Evolutionary conservation across 768 basidiomycete species (phyloP).

Genomic region (Serendipita sp.): DNA sequence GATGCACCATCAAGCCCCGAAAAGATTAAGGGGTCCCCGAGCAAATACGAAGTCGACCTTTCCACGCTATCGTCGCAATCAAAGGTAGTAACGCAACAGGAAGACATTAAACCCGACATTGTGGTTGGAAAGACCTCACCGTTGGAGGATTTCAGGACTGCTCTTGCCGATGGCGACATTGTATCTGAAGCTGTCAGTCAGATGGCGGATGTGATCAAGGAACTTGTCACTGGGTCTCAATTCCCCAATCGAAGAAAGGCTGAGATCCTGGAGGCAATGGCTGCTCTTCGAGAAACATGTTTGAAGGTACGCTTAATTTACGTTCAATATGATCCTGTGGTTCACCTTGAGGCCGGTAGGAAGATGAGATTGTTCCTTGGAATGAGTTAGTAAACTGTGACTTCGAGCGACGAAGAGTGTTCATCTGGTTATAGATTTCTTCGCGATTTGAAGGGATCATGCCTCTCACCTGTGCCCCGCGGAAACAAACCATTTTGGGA

Average conservation of each 20-base stretch:
- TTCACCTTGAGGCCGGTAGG: constrained; percentile 23
- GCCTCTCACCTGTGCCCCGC: constrained; percentile 23
- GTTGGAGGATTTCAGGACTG: constrained; percentile 57
- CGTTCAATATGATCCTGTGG: neutral
- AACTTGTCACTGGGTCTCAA: constrained; percentile 44
- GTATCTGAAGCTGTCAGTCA: constrained; percentile 79
- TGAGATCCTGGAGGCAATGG: constrained; percentile 63
- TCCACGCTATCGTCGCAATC: neutral
- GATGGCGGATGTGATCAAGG: constrained; percentile 48
- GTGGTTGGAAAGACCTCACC: constrained; percentile 64
- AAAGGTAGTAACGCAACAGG: neutral
- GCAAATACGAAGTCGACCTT: constrained; percentile 3
- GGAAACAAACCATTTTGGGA: constrained; percentile 60
- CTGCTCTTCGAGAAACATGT: constrained; percentile 45
- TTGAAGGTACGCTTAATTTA: constrained; percentile 28
- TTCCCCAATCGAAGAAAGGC: constrained; percentile 51
- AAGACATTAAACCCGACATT: constrained; percentile 32
- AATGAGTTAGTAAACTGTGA: constrained; percentile 36
- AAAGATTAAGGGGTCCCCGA: constrained; percentile 29
- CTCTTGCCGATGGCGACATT: constrained; percentile 52
- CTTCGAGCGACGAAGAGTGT: neutral
- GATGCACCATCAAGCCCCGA: constrained; percentile 20
- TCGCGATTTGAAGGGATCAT: constrained; percentile 38
- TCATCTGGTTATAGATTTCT: constrained; percentile 35
- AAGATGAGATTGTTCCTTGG: constrained; percentile 75